phyloP scores from a whole-genome alignment of 805 yeast species.

The Grigorovia transvaalensis region DNA sequence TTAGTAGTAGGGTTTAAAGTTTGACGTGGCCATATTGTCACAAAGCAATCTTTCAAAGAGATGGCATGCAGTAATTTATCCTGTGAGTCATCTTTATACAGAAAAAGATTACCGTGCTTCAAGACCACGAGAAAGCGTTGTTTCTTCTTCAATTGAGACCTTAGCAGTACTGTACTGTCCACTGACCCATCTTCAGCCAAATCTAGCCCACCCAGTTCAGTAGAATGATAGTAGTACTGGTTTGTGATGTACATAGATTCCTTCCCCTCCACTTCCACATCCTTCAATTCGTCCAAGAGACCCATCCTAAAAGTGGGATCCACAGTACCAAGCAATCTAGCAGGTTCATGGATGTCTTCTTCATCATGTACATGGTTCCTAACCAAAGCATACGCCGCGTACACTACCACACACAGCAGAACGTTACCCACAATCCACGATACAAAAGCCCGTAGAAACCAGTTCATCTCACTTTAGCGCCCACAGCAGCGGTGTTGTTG shows the following conservation, averaged over 20 bases:
- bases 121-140: conserved; percentile 61
- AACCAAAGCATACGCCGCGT: neutral
- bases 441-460: neutral
- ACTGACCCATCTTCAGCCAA: conserved; percentile 5
- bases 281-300: conserved; percentile 52
- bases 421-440: neutral
- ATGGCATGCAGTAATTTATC: conserved; percentile 61
- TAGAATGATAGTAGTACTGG: conserved; percentile 53
- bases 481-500: neutral
- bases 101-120: conserved; percentile 78
- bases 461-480: neutral
- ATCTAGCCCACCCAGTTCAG: conserved; percentile 14
- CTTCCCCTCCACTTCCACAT: conserved; percentile 50
- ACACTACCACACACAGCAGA: neutral
- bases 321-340: conserved; percentile 11
- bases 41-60: conserved; percentile 58
- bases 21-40: conserved; percentile 77
- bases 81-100: conserved; percentile 57
- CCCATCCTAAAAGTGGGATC: conserved; percentile 44
- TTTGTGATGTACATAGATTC: conserved; percentile 85
- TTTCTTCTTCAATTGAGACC: conserved; percentile 31
- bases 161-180: conserved; percentile 8
- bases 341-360: conserved; percentile 15
- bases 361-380: neutral
- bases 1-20: conserved; percentile 23